A percentile compares a stretch with the other conserved stretches of the same genome.
Evolutionary conservation across 495 filamentous ascomycete genomes (phyloP).

Genomic region (Penicillium psychrofluorescens): DNA sequence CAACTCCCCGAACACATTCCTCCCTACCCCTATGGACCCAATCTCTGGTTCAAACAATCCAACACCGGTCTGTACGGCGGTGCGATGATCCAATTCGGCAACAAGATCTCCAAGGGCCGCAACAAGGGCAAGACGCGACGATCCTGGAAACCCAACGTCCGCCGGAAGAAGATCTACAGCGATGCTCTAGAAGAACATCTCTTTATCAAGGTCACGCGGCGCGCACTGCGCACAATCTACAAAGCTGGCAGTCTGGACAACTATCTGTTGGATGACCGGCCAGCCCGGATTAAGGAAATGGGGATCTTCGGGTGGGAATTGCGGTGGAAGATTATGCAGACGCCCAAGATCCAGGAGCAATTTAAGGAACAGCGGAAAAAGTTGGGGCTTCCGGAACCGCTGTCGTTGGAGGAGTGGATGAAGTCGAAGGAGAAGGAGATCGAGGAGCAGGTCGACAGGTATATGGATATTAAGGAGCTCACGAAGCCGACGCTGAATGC

Average conservation of each 20-base stretch:
- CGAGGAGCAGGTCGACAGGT: constrained; percentile 23
- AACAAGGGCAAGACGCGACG: constrained; percentile 80
- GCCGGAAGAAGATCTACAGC: constrained; percentile 67
- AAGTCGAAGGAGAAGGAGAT: constrained; percentile 30
- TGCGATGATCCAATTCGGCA: constrained; percentile 77
- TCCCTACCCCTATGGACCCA: constrained; percentile 78
- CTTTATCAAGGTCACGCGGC: constrained; percentile 65
- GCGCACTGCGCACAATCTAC: constrained; percentile 76
- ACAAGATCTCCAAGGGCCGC: constrained; percentile 68
- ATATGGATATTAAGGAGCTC: constrained; percentile 28
- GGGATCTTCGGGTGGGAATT: constrained; percentile 83
- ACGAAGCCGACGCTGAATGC: constrained; percentile 31
- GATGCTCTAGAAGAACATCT: constrained; percentile 57
- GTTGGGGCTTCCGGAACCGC: constrained; percentile 38
- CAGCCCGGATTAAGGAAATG: constrained; percentile 69
- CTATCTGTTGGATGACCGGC: constrained; percentile 73
- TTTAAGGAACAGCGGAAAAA: constrained; percentile 49
- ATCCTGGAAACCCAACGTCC: constrained; percentile 82
- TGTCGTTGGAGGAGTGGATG: constrained; percentile 34
- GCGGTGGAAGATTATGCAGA: constrained; percentile 80
- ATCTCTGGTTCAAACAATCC: constrained; percentile 74
- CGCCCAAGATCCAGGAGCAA: constrained; percentile 48
- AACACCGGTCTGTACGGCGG: constrained; percentile 81
- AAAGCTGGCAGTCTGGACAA: constrained; percentile 84
- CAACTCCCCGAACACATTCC: constrained; percentile 47